Percentiles rank a stretch among this genome's conserved stretches.
Conservation (phyloP, 2,329 filamentous ascomycete genomes). For the Ceratocystis harringtonii region DNA sequence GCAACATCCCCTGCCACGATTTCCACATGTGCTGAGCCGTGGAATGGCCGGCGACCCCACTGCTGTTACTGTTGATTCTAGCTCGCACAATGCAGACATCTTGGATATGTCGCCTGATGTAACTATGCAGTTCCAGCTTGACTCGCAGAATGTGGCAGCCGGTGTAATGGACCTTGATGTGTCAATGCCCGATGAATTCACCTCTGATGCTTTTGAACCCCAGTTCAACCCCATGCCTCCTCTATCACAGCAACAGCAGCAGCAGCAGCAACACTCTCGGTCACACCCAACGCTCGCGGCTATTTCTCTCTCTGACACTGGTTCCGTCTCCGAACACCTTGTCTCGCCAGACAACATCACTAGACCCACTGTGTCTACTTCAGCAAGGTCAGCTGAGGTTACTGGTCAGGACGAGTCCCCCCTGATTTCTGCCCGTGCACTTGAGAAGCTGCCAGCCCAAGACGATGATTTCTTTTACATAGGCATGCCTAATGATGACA, state of each 20-base stretch:
- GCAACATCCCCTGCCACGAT: not conserved
- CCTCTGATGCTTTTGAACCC: not conserved
- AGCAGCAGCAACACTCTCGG: not conserved
- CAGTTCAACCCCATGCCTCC: not conserved
- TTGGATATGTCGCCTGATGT: not conserved
- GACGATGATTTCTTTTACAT: conserved; percentile 31
- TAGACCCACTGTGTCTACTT: no score
- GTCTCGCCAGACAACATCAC: not conserved
- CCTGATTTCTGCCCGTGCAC: not conserved
- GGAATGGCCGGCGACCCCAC: not conserved
- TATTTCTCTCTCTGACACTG: not conserved
- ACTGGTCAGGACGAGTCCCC: not conserved
- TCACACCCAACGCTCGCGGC: not conserved
- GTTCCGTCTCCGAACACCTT: not conserved
- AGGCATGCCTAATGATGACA: conserved; percentile 48
- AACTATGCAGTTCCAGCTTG: not conserved
- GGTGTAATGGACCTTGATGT: not conserved
- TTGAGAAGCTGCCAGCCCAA: not conserved
- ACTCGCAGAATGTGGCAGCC: not conserved
- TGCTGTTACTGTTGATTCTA: not conserved
- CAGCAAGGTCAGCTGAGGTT: no score
- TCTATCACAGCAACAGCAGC: not conserved
- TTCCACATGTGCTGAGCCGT: not conserved
- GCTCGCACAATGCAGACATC: not conserved
- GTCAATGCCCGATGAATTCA: not conserved